A percentile compares a stretch with the other conserved stretches of the same genome.
These are phyloP conservation scores for Tulasnella sp. DNA, from an alignment of 768 basidiomycete genomes.

Conservation along the genomic window DNA sequence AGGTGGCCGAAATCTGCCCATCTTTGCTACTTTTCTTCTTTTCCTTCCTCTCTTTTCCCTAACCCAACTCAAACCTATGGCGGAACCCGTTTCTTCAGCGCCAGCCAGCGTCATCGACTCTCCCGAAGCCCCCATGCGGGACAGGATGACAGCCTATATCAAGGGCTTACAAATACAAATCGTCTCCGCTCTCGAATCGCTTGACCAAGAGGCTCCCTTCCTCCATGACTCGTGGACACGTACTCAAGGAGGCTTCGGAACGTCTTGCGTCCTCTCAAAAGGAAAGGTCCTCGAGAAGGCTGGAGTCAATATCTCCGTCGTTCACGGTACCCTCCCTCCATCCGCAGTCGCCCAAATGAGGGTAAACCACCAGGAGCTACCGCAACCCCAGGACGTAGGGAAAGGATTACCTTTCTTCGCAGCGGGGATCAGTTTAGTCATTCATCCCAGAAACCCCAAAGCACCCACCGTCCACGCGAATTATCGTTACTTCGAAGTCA, in stretches of 20 bases:
- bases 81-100: neutral
- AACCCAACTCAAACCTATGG: neutral
- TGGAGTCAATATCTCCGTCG: slow-evolving; percentile 89
- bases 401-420: slow-evolving; percentile 84
- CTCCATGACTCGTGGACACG: slow-evolving; percentile 65
- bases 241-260: slow-evolving; percentile 32
- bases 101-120: neutral
- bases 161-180: slow-evolving; percentile 70
- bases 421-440: slow-evolving; percentile 83
- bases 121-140: slow-evolving; percentile 48
- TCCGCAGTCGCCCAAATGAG: slow-evolving; percentile 91
- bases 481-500: slow-evolving; percentile 95
- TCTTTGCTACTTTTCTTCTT: neutral
- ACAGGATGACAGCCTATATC: slow-evolving; percentile 70
- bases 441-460: slow-evolving; percentile 90
- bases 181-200: slow-evolving; percentile 61
- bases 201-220: slow-evolving; percentile 70
- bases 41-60: neutral
- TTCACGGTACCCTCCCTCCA: slow-evolving; percentile 81
- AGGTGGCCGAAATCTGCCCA: neutral
- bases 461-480: slow-evolving; percentile 93
- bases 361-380: slow-evolving; percentile 75
- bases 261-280: slow-evolving; percentile 22
- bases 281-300: slow-evolving; percentile 82
- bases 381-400: slow-evolving; percentile 40